phyloP scores from a whole-genome alignment of 1,284 basidiomycete species.

The Puccinia horiana region DNA sequence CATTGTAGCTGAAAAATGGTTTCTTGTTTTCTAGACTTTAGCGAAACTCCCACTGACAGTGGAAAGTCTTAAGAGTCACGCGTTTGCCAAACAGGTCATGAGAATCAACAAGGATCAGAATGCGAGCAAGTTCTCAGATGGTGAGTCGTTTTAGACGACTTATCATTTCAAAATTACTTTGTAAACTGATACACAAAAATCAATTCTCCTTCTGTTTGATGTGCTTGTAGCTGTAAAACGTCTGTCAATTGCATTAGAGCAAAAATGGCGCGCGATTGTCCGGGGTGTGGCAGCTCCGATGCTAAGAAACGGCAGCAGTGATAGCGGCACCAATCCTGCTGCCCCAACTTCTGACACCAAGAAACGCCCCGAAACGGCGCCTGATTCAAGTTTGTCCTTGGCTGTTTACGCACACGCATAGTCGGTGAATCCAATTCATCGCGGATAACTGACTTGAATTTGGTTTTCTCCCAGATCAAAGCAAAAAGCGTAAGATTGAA shows the following conservation, averaged over 20 bases:
- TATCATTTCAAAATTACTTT: neutral
- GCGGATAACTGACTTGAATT: neutral
- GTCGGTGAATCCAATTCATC: neutral
- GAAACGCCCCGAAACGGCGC: conserved; percentile 30
- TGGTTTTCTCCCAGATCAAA: neutral
- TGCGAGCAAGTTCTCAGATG: conserved; percentile 33
- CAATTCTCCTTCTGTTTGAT: neutral
- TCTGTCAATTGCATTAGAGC: conserved; percentile 29
- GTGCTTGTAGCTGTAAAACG: conserved; percentile 16
- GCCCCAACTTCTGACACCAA: conserved; percentile 21
- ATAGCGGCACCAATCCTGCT: neutral
- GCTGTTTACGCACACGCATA: neutral
- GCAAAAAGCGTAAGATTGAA: conserved; percentile 38
- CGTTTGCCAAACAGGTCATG: conserved; percentile 47
- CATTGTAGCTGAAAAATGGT: neutral
- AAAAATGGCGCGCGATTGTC: conserved; percentile 33
- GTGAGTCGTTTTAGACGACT: too few relatives aligned
- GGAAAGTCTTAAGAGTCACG: conserved; percentile 36
- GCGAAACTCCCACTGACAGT: conserved; percentile 42
- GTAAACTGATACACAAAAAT: neutral
- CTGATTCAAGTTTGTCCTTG: conserved; percentile 34
- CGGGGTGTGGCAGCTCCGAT: conserved; percentile 21
- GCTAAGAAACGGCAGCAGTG: neutral
- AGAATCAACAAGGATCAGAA: conserved; percentile 45
- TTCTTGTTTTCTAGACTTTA: conserved; percentile 26